Evolutionary conservation across 2,329 filamentous ascomycete genomes (phyloP), one percentile per base, ranked within the genome.

Genomic region (Clonostachys solani): DNA sequence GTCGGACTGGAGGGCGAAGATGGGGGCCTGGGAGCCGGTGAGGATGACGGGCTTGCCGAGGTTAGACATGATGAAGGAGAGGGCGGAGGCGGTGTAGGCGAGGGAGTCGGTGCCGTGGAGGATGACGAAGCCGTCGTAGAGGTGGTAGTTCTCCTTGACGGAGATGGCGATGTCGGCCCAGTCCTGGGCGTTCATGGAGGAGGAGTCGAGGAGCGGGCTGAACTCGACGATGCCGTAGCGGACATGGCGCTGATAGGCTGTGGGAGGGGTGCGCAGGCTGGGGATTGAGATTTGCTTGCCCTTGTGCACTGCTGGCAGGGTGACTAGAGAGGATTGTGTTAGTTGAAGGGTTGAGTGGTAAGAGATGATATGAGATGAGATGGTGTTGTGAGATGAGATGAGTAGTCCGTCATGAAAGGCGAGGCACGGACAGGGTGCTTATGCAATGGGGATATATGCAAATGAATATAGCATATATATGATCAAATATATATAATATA

Each of bases 1-100:
- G 64, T 96, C 92, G 45, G 87, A 94, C 66, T 96, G 91, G 23
- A 95, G 80, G 50, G 92, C 85, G 57, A 94, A 87, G 78, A 96
- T 96, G 42, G 89, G 89, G 1, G 91, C 87, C 62, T 90, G 86
- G 4, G 84, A 87, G 2, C 86, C 86, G 1, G 92, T 96, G 43
- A 96, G 74, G 47, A 96, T 86, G 33, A 96, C 89, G 2, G 92
- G 89, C 71, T 96, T 96, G 44, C 90, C 91, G 13, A 96, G 76
- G 60, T 95, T 90, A 59, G 87, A 81, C 63, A 96, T 81, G 89
- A 96, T 95, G 71, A 96, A 96, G 56, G 89, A 94, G 49, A 96
- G 75, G 5, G 92, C 92, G 6, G 90, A 95, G 51, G 88, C 88
- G 5, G 90, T 94, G 68, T 96, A 96, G 16, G 87, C 88, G 45